These are phyloP conservation scores for Schizopora paradoxa DNA, from an alignment of 1,284 basidiomycete genomes.

Conservation along the genomic window DNA sequence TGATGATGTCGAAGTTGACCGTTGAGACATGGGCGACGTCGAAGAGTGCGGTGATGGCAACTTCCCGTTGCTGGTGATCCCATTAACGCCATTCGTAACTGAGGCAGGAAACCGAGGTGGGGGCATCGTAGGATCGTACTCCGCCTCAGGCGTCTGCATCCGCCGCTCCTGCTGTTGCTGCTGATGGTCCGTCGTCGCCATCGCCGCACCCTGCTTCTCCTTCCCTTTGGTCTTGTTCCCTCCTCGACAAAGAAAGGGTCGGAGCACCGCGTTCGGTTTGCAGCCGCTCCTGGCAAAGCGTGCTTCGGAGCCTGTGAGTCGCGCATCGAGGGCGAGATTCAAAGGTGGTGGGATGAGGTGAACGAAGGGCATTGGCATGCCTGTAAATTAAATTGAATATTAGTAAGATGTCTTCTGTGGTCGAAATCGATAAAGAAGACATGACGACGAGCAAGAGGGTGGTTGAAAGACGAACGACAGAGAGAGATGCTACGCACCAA, in stretches of 20 bases:
- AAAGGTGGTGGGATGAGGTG: slow-evolving; percentile 78
- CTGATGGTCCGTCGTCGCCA: slow-evolving; percentile 17
- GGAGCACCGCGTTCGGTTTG: slow-evolving; percentile 82
- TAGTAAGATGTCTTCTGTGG: no score
- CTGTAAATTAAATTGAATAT: no score
- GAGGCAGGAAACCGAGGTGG: not conserved
- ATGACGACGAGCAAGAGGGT: not conserved
- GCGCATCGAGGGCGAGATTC: slow-evolving; percentile 77
- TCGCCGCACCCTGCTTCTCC: slow-evolving; percentile 18
- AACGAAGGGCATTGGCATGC: slow-evolving; percentile 74
- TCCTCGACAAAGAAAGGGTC: slow-evolving; percentile 64
- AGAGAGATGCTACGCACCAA: slow-evolving; percentile 29
- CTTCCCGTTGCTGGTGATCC: not conserved
- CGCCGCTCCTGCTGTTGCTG: not conserved
- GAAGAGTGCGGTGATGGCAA: not conserved
- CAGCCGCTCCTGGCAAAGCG: slow-evolving; percentile 84
- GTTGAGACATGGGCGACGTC: no score
- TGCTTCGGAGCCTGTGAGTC: slow-evolving; percentile 70
- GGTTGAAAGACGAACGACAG: not conserved
- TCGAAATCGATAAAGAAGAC: not conserved
- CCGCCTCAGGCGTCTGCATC: not conserved
- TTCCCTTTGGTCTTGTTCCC: slow-evolving; percentile 18
- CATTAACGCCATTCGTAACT: not conserved
- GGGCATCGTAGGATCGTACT: no score
- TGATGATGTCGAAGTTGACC: not conserved